Conservation (phyloP, 2,329 filamentous ascomycete genomes). For the Lizonia empirigonia region DNA sequence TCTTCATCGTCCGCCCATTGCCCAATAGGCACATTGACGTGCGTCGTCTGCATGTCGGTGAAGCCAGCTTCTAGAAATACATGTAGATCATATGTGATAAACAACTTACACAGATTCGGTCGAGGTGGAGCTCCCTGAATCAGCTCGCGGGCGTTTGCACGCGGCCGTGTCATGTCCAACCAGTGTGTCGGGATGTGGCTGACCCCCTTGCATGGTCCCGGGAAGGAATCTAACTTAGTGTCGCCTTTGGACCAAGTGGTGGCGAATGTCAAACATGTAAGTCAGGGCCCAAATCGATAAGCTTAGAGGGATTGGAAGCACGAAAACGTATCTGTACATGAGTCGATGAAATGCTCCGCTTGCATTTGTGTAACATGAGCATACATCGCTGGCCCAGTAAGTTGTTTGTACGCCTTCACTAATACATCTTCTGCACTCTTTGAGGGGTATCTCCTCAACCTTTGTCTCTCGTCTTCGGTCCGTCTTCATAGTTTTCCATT, state of each 20-base stretch:
- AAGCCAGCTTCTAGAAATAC: slow-evolving; percentile 51
- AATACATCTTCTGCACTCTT: slow-evolving; percentile 5
- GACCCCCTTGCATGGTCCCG: slow-evolving; percentile 46
- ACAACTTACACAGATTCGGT: slow-evolving; percentile 43
- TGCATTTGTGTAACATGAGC: slow-evolving; percentile 9
- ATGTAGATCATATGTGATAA: slow-evolving; percentile 47
- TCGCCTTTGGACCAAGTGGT: slow-evolving; percentile 22
- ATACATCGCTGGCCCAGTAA: neutral
- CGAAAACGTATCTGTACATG: neutral
- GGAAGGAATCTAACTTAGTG: slow-evolving; percentile 32
- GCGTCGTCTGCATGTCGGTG: slow-evolving; percentile 49
- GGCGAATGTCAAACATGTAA: slow-evolving; percentile 16
- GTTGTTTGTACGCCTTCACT: slow-evolving; percentile 1
- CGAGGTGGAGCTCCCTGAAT: slow-evolving; percentile 42
- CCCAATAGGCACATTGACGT: slow-evolving; percentile 47
- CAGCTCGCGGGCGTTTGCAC: slow-evolving; percentile 41
- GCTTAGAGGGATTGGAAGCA: neutral
- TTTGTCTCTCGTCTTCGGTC: slow-evolving; percentile 3
- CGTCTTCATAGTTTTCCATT: neutral
- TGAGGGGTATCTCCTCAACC: slow-evolving; percentile 6
- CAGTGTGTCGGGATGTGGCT: slow-evolving; percentile 46
- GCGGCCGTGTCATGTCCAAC: slow-evolving; percentile 43
- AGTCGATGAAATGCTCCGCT: slow-evolving; percentile 4
- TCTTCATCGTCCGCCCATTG: slow-evolving; percentile 41
- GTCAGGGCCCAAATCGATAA: neutral